Evolutionary conservation across 2,329 filamentous ascomycete species (phyloP).

Genomic region (Drechslerella coelobrocha): DNA sequence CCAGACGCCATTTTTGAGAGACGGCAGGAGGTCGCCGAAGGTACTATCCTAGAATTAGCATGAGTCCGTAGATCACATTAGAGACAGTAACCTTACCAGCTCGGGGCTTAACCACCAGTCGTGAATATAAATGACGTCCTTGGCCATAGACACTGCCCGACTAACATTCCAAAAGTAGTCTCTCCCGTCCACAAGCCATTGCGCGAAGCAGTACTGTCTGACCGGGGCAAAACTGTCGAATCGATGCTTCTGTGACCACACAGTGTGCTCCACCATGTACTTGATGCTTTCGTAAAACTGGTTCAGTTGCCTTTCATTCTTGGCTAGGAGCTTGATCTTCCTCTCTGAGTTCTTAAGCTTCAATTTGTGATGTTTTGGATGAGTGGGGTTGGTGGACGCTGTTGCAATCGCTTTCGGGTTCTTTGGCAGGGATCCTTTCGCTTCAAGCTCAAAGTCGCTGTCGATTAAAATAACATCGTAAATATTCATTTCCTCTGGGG

Average conservation of each 20-base stretch:
- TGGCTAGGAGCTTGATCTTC: conserved; percentile 86
- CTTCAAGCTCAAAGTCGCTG: conserved; percentile 79
- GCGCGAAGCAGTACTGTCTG: conserved; percentile 82
- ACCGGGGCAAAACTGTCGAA: conserved; percentile 95
- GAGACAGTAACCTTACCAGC: conserved; percentile 60
- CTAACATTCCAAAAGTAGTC: conserved; percentile 99
- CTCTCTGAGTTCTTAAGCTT: conserved; percentile 90
- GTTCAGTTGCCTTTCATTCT: conserved; percentile 84
- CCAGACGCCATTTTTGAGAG: conserved; percentile 96
- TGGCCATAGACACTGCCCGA: conserved; percentile 92
- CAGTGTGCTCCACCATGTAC: conserved; percentile 81
- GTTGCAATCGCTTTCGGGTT: conserved; percentile 69
- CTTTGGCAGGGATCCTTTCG: conserved; percentile 67
- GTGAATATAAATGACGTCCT: conserved; percentile 97
- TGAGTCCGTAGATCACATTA: background rate
- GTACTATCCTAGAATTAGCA: conserved; percentile 63
- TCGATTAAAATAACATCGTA: conserved; percentile 99
- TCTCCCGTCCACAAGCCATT: conserved; percentile 94
- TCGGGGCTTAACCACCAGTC: conserved; percentile 99
- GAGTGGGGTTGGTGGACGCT: conserved; percentile 63
- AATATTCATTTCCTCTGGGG: conserved; percentile 97
- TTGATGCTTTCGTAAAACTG: conserved; percentile 94
- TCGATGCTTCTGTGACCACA: conserved; percentile 82
- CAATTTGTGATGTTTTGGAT: conserved; percentile 79
- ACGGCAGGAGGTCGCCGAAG: conserved; percentile 92